phyloP scores from a whole-genome alignment of 805 yeast genomes.

The Debaryomyces prosopidis region DNA sequence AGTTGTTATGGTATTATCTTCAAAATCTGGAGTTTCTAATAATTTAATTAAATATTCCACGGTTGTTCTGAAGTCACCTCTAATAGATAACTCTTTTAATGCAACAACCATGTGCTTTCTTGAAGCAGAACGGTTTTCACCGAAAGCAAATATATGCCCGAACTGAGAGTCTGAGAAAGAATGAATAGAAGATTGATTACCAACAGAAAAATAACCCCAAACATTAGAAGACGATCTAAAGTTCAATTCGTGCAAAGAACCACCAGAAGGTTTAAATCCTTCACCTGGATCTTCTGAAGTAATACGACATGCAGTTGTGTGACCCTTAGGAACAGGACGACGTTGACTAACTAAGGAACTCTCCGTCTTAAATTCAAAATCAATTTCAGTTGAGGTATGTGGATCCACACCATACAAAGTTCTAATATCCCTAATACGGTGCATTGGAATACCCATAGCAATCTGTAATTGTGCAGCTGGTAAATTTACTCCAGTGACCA shows the following conservation, averaged over 20 bases:
- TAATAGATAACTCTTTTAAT: constrained; percentile 88
- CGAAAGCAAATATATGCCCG: constrained; percentile 98
- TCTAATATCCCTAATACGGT: constrained; percentile 91
- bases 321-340: constrained; percentile 95
- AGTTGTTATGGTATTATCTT: constrained; percentile 93
- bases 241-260: constrained; percentile 92
- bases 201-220: constrained; percentile 99
- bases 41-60: constrained; percentile 95
- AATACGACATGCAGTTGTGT: constrained; percentile 98
- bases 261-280: constrained; percentile 98
- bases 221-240: constrained; percentile 97
- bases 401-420: constrained; percentile 94
- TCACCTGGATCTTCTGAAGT: constrained; percentile 99
- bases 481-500: constrained; percentile 97
- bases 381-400: constrained; percentile 84
- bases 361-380: constrained; percentile 80
- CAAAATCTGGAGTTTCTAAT: constrained; percentile 94
- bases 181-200: constrained; percentile 95
- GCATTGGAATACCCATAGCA: constrained; percentile 99
- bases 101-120: constrained; percentile 99
- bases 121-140: constrained; percentile 96
- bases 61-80: constrained; percentile 98
- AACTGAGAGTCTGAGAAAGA: constrained; percentile 98
- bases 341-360: constrained; percentile 78
- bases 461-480: constrained; percentile 99